Conservation (phyloP, 2,329 filamentous ascomycete species). For the Apiospora arundinis region DNA sequence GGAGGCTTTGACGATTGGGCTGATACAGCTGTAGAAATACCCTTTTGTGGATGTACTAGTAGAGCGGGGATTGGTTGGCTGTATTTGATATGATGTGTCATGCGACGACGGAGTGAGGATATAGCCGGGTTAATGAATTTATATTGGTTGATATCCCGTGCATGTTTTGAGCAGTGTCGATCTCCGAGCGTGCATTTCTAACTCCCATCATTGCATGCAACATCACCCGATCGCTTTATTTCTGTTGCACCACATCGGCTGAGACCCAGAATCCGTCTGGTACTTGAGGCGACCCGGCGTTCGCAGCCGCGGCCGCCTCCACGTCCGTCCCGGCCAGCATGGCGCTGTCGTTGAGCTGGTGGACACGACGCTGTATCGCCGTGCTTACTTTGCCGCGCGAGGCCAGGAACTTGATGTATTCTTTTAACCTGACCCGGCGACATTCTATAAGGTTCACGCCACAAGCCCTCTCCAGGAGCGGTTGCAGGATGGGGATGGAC, state of each 20-base stretch:
- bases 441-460: background rate
- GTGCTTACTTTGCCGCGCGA: background rate
- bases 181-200: no score
- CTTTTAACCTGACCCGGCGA: background rate
- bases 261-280: no score
- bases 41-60: no score
- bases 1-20: background rate
- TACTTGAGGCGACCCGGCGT: background rate
- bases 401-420: background rate
- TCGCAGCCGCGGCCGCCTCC: background rate
- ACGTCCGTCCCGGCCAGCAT: background rate
- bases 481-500: conserved; percentile 44
- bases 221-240: no score
- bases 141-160: no score
- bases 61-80: background rate
- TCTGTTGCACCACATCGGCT: no score
- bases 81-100: background rate
- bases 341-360: background rate
- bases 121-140: no score
- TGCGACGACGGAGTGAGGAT: background rate
- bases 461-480: conserved; percentile 29
- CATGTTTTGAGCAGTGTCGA: no score
- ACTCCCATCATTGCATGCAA: no score
- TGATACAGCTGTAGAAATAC: background rate
- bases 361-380: background rate